Evolutionary conservation across 2,329 filamentous ascomycete genomes (phyloP).

Genomic region (Ramichloridium luteum): DNA sequence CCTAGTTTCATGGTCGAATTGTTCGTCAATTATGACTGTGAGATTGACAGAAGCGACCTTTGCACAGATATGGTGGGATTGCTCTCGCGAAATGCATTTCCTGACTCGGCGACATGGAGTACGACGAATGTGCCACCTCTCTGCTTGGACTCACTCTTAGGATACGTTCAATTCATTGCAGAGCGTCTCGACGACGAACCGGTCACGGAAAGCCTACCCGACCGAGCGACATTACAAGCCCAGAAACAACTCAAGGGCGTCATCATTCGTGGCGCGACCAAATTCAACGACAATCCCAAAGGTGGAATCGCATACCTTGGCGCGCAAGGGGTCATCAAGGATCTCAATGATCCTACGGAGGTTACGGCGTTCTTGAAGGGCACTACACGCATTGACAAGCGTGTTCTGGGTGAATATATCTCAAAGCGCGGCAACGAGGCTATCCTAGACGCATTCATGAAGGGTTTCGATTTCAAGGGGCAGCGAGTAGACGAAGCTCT

Average conservation of each 20-base stretch:
- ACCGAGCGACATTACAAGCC: slow-evolving; percentile 51
- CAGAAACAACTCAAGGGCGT: slow-evolving; percentile 71
- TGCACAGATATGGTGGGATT: slow-evolving; percentile 94
- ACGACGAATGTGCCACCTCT: slow-evolving; percentile 94
- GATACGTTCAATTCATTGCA: slow-evolving; percentile 83
- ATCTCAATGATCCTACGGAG: slow-evolving; percentile 58
- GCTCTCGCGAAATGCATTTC: slow-evolving; percentile 84
- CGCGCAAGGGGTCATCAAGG: slow-evolving; percentile 71
- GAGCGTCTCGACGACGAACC: slow-evolving; percentile 68
- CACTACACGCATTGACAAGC: slow-evolving; percentile 81
- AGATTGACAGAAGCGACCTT: slow-evolving; percentile 77
- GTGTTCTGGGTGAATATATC: slow-evolving; percentile 78
- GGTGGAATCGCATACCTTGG: slow-evolving; percentile 75
- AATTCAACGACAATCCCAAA: slow-evolving; percentile 94
- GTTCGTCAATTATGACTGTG: slow-evolving; percentile 97
- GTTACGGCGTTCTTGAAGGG: slow-evolving; percentile 81
- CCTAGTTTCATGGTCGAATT: slow-evolving; percentile 90
- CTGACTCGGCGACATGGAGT: slow-evolving; percentile 96
- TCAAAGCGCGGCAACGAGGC: slow-evolving; percentile 81
- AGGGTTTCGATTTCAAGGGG: slow-evolving; percentile 74
- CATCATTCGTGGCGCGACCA: slow-evolving; percentile 74
- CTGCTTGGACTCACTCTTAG: slow-evolving; percentile 80
- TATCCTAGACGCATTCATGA: slow-evolving; percentile 74
- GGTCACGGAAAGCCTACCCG: slow-evolving; percentile 51
- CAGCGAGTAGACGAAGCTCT: slow-evolving; percentile 86